Evolutionary conservation across 257 asterid species (phyloP).

Genomic region (Primulina tabacum): DNA sequence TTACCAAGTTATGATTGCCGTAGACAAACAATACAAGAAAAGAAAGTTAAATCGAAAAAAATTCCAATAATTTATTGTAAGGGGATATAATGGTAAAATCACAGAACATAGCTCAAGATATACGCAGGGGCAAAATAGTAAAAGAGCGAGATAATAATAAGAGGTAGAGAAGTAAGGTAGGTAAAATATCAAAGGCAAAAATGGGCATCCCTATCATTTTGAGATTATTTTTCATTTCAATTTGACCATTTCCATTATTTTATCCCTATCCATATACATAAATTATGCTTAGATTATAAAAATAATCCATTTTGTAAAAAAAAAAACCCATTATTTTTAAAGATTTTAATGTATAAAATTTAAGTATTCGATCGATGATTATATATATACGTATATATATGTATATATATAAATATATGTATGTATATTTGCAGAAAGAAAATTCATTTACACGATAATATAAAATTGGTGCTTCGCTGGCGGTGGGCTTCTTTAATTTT

Average conservation of each 20-base stretch:
- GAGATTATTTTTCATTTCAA: no score
- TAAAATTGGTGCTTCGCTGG: background rate
- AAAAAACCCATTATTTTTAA: no score
- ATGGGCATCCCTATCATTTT: constrained; percentile 43
- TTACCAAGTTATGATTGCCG: constrained; percentile 32
- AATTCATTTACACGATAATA: background rate
- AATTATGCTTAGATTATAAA: no score
- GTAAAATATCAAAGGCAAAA: constrained; percentile 50
- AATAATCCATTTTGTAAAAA: no score
- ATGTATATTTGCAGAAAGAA: no score
- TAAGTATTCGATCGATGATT: no score
- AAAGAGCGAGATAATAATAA: constrained; percentile 13
- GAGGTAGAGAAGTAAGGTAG: constrained; percentile 41
- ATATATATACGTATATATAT: no score
- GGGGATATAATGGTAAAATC: constrained; percentile 40
- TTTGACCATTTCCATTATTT: no score
- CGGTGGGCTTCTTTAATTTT: background rate
- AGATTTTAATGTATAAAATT: no score
- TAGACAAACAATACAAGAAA: constrained; percentile 37
- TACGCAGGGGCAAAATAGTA: constrained; percentile 32
- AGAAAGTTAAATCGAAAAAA: background rate
- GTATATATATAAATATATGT: no score
- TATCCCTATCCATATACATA: no score
- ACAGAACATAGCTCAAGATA: background rate
- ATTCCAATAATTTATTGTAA: constrained; percentile 10